phyloP scores from a whole-genome alignment of 1,139 yeast species.

The Geotrichum aggregatum region DNA sequence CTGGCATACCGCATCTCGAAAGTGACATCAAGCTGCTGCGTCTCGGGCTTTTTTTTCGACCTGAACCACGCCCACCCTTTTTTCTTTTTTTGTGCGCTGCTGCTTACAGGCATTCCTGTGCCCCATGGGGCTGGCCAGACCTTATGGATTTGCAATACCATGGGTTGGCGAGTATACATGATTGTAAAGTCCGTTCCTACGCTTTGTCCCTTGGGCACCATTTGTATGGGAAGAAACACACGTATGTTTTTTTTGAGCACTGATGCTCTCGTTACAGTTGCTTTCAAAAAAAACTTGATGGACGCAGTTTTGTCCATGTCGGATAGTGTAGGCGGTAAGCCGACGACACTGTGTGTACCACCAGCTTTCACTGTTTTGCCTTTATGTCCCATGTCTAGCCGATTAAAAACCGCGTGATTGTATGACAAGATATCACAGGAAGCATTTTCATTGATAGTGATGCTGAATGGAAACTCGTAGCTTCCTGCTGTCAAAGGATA shows the following conservation, averaged over 20 bases:
- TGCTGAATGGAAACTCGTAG: conserved; percentile 55
- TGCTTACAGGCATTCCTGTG: not conserved
- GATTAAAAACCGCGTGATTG: conserved; percentile 29
- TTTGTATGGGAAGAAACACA: conserved; percentile 46
- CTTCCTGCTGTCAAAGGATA: conserved; percentile 59
- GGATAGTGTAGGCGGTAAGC: conserved; percentile 55
- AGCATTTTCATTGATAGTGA: conserved; percentile 50
- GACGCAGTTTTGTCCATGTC: conserved; percentile 48
- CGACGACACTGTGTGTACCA: conserved; percentile 42
- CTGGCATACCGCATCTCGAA: conserved; percentile 33
- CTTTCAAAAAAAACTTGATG: conserved; percentile 51
- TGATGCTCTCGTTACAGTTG: conserved; percentile 51
- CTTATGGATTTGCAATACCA: conserved; percentile 29
- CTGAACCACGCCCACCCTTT: conserved; percentile 7
- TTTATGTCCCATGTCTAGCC: conserved; percentile 41
- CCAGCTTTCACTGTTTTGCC: conserved; percentile 31
- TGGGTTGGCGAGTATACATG: conserved; percentile 49
- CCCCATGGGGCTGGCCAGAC: conserved; percentile 31
- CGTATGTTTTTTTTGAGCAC: conserved; percentile 48
- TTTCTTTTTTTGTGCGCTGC: not conserved
- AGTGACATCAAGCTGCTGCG: conserved; percentile 20
- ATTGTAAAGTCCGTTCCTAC: not conserved
- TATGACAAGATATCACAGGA: conserved; percentile 43
- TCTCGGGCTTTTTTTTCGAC: not conserved
- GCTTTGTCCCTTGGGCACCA: not conserved